Evolutionary conservation across 2,329 filamentous ascomycete species (phyloP).

Genomic region (Sporothrix luriei): DNA sequence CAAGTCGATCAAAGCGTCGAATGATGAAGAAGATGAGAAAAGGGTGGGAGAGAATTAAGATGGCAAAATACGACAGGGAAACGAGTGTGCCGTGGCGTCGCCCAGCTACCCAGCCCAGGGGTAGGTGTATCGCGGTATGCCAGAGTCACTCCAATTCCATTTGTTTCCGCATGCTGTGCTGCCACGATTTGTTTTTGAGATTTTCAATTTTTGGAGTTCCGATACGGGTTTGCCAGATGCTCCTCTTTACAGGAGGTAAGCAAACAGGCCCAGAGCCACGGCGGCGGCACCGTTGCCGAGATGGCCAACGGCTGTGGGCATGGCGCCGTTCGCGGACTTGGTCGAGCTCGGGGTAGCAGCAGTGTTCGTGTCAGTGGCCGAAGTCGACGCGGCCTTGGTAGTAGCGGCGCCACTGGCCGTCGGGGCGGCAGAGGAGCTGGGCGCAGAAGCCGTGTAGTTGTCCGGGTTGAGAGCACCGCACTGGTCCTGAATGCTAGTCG

Average conservation of each 20-base stretch:
- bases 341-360: conserved; percentile 35
- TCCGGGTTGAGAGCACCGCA: conserved; percentile 52
- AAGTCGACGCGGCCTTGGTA: conserved; percentile 4
- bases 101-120: conserved; percentile 25
- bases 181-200: background rate
- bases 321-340: conserved; percentile 38
- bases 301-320: conserved; percentile 42
- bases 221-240: background rate
- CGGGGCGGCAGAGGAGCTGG: conserved; percentile 38
- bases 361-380: conserved; percentile 5
- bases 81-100: background rate
- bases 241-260: conserved; percentile 52
- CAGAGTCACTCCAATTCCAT: background rate
- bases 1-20: conserved; percentile 27
- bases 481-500: conserved; percentile 49
- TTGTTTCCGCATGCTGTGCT: background rate
- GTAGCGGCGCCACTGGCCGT: conserved; percentile 37
- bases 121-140: conserved; percentile 24
- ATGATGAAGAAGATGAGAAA: background rate
- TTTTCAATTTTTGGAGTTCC: background rate
- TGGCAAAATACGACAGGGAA: background rate
- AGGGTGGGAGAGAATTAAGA: background rate
- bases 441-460: conserved; percentile 37
- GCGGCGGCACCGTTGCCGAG: conserved; percentile 52
- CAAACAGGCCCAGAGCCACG: conserved; percentile 56